phyloP scores from a whole-genome alignment of 768 basidiomycete species.

The Collybia mongolica region DNA sequence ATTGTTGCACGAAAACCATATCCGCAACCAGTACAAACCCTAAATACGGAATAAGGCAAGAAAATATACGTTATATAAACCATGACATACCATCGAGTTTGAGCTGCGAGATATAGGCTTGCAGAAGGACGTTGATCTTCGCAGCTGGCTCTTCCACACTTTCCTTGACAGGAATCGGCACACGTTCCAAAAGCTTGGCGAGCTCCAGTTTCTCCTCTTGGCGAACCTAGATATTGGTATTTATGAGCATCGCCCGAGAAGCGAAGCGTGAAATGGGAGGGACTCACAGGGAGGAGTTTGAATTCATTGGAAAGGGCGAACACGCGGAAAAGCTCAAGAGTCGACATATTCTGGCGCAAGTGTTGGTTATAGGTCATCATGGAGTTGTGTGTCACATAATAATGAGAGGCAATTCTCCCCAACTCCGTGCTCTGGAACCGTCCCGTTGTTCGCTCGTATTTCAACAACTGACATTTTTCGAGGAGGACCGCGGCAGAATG shows the following conservation, averaged over 20 bases:
- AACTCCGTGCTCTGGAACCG: constrained; percentile 92
- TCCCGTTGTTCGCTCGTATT: constrained; percentile 88
- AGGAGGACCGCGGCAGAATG: constrained; percentile 92
- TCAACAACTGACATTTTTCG: constrained; percentile 92
- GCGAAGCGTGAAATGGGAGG: constrained; percentile 6
- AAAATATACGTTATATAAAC: not conserved
- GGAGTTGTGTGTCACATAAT: constrained; percentile 92
- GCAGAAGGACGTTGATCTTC: constrained; percentile 95
- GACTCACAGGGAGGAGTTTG: constrained; percentile 75
- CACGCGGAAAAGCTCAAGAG: constrained; percentile 89
- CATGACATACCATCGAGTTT: constrained; percentile 73
- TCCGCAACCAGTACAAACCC: constrained; percentile 85
- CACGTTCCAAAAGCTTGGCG: constrained; percentile 85
- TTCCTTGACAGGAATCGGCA: constrained; percentile 97
- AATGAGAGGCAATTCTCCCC: constrained; percentile 92
- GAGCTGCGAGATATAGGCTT: constrained; percentile 91
- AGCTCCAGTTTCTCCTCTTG: constrained; percentile 92
- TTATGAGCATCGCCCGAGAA: not conserved
- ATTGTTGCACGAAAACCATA: constrained; percentile 97
- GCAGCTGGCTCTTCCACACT: constrained; percentile 93
- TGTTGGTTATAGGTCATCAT: constrained; percentile 98
- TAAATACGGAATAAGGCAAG: constrained; percentile 16
- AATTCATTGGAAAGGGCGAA: constrained; percentile 97
- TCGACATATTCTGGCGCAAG: constrained; percentile 81
- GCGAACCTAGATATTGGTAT: constrained; percentile 48